These are phyloP conservation scores for Apophysomyces trapeziformis DNA, from an alignment of 371 early-diverging fungal species.

Conservation along the genomic window DNA sequence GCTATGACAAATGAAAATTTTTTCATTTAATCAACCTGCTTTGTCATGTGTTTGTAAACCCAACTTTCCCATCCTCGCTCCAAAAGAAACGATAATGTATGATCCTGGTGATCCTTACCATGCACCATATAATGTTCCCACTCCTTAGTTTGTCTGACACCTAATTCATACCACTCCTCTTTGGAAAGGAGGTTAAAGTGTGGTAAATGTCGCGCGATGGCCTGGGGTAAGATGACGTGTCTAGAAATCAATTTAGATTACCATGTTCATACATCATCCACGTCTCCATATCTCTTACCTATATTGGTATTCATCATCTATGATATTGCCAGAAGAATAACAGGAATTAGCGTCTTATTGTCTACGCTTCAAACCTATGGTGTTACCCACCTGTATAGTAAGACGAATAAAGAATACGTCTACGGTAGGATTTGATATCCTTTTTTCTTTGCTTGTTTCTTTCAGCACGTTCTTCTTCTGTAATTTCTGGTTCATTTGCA, in stretches of 20 bases:
- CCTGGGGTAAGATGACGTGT: constrained; percentile 21
- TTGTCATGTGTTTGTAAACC: background rate
- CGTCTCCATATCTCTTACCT: constrained; percentile 6
- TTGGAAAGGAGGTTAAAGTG: constrained; percentile 9
- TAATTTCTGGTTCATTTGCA: background rate
- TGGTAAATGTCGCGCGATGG: constrained; percentile 18
- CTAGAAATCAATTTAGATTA: background rate
- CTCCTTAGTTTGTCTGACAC: constrained; percentile 13
- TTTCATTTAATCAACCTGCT: too few relatives aligned
- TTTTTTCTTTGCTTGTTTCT: constrained; percentile 14
- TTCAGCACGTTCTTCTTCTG: constrained; percentile 13
- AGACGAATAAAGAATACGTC: constrained; percentile 12
- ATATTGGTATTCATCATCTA: constrained; percentile 23
- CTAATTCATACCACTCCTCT: constrained; percentile 18
- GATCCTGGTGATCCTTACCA: constrained; percentile 11
- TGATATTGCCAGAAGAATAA: too few relatives aligned
- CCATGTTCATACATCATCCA: background rate
- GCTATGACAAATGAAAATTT: constrained; percentile 5
- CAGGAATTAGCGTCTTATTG: too few relatives aligned
- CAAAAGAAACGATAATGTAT: too few relatives aligned
- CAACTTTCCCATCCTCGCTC: background rate
- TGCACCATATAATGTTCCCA: constrained; percentile 28
- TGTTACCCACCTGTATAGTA: constrained; percentile 15
- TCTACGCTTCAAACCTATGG: background rate
- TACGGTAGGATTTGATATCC: constrained; percentile 14